These are phyloP conservation scores for Coemansia interrupta DNA, from an alignment of 192 early-diverging fungal genomes.

Conservation along the genomic window DNA sequence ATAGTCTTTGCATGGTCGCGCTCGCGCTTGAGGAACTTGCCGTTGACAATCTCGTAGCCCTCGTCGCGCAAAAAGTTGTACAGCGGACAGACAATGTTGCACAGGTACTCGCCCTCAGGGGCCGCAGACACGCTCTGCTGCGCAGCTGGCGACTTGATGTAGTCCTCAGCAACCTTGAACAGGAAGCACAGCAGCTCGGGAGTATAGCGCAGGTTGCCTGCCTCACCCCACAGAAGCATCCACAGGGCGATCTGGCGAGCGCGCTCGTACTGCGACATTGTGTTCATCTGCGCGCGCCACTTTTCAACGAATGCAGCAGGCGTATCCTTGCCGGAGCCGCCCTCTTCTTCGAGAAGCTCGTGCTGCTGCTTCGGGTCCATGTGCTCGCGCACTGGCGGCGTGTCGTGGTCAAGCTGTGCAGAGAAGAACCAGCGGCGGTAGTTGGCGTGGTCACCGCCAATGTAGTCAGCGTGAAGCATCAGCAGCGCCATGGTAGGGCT, in stretches of 20 bases:
- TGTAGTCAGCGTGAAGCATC: constrained; percentile 73
- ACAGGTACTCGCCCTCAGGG: constrained; percentile 67
- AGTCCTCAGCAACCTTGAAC: constrained; percentile 65
- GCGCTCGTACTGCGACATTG: constrained; percentile 67
- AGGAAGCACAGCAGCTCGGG: constrained; percentile 76
- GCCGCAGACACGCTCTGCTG: constrained; percentile 55
- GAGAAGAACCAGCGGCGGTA: constrained; percentile 84
- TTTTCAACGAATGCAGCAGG: constrained; percentile 56
- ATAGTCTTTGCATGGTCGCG: constrained; percentile 71
- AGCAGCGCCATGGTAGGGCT: constrained; percentile 65
- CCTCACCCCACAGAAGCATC: constrained; percentile 78
- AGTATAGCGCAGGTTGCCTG: constrained; percentile 67
- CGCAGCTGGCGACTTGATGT: constrained; percentile 54
- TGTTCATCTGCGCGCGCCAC: constrained; percentile 70
- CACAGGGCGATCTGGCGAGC: constrained; percentile 71
- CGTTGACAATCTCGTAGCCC: constrained; percentile 65
- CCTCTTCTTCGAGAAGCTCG: constrained; percentile 47
- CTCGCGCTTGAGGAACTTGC: constrained; percentile 71
- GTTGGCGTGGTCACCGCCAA: constrained; percentile 77
- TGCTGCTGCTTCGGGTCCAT: constrained; percentile 53
- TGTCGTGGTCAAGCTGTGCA: constrained; percentile 62
- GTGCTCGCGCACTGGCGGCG: constrained; percentile 51
- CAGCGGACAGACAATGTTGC: constrained; percentile 65
- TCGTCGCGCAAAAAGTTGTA: constrained; percentile 74
- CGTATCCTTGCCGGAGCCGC: constrained; percentile 39